phyloP scores from a whole-genome alignment of 352 stramenopile genomes.

The Hyaloperonospora brassicae region DNA sequence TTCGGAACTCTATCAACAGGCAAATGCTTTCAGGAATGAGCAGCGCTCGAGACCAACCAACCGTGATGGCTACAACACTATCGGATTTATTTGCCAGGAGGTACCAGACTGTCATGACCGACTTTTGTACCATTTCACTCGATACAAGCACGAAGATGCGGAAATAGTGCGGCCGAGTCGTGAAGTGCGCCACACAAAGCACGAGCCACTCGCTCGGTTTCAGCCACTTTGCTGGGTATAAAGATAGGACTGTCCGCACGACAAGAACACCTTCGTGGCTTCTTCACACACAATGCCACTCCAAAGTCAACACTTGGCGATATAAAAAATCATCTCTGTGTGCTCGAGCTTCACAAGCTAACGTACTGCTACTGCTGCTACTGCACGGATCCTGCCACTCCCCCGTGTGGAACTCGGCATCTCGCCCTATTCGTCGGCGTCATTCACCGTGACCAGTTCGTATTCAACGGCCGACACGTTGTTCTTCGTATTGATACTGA shows the following conservation, averaged over 20 bases:
- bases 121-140: background rate
- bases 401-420: slow-evolving; percentile 6
- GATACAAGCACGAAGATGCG: slow-evolving; percentile 23
- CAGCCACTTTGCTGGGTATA: too few relatives aligned
- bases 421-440: slow-evolving; percentile 34
- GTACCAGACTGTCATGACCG: background rate
- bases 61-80: slow-evolving; percentile 1
- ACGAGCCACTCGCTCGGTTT: background rate
- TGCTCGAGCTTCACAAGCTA: slow-evolving; percentile 14
- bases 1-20: slow-evolving; percentile 30
- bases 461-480: slow-evolving; percentile 81
- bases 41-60: slow-evolving; percentile 6
- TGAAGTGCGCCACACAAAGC: background rate
- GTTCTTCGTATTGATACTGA: slow-evolving; percentile 45
- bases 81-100: slow-evolving; percentile 8
- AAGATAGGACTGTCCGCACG: too few relatives aligned
- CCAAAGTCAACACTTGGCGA: too few relatives aligned
- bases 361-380: slow-evolving; percentile 11
- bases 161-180: background rate
- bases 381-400: slow-evolving; percentile 21
- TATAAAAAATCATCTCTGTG: too few relatives aligned
- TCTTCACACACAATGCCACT: too few relatives aligned
- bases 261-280: too few relatives aligned
- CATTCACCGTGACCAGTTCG: slow-evolving; percentile 73
- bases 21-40: slow-evolving; percentile 32